phyloP scores from a whole-genome alignment of 352 stramenopile genomes.

The Phytopythium sindhum region DNA sequence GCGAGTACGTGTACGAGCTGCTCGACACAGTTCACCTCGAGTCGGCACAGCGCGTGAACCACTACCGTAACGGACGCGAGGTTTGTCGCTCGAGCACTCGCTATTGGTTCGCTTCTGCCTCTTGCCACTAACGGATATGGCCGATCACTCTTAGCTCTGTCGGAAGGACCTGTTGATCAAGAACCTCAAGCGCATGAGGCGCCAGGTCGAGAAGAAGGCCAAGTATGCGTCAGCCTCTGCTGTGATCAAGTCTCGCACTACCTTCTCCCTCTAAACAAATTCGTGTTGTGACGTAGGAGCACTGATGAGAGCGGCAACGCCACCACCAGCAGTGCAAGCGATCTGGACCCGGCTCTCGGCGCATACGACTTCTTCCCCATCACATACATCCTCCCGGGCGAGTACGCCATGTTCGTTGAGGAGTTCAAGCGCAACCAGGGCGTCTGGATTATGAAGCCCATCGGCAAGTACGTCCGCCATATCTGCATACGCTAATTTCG shows the following conservation, averaged over 20 bases:
- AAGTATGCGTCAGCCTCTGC: slow-evolving; percentile 26
- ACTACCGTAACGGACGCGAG: slow-evolving; percentile 87
- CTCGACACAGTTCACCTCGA: slow-evolving; percentile 88
- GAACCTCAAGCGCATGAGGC: slow-evolving; percentile 90
- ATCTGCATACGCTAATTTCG: background rate
- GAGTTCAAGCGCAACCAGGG: slow-evolving; percentile 91
- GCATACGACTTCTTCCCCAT: slow-evolving; percentile 90
- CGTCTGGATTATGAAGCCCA: slow-evolving; percentile 97
- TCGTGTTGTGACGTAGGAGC: slow-evolving; percentile 5
- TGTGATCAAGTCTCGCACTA: background rate
- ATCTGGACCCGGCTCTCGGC: slow-evolving; percentile 26
- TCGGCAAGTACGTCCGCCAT: slow-evolving; percentile 67
- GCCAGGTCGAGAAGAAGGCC: slow-evolving; percentile 77
- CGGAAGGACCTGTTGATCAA: slow-evolving; percentile 95
- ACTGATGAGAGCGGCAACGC: background rate
- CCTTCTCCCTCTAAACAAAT: background rate
- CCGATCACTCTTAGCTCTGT: slow-evolving; percentile 50
- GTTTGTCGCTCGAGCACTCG: slow-evolving; percentile 12
- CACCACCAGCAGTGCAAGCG: slow-evolving; percentile 12
- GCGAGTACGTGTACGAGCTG: slow-evolving; percentile 90
- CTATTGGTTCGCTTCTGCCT: background rate
- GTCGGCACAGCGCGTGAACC: slow-evolving; percentile 86
- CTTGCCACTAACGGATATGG: background rate
- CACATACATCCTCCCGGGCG: slow-evolving; percentile 92
- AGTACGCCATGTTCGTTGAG: slow-evolving; percentile 95